These are phyloP conservation scores for Starmerella floris DNA, from an alignment of 805 yeast species.

Conservation along the genomic window DNA sequence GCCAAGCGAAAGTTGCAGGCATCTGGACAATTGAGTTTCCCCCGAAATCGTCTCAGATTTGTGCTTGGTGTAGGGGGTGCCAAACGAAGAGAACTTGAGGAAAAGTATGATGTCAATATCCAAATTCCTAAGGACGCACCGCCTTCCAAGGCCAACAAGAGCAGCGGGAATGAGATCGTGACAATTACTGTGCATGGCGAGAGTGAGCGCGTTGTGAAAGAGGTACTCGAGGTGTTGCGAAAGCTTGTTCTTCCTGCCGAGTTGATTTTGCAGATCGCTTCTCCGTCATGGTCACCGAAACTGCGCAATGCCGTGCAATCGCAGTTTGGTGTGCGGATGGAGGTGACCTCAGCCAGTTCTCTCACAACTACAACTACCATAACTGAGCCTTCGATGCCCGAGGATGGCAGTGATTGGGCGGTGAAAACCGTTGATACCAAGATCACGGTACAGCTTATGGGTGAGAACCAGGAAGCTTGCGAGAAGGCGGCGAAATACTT, in stretches of 20 bases:
- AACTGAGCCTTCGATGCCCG: not conserved
- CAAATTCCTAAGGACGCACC: constrained; percentile 44
- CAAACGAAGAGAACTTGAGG: constrained; percentile 57
- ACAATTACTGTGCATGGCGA: constrained; percentile 64
- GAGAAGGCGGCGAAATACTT: constrained; percentile 42
- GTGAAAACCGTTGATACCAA: not conserved
- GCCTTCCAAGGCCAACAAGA: constrained; percentile 36
- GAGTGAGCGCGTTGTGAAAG: constrained; percentile 44
- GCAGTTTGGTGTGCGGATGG: constrained; percentile 2
- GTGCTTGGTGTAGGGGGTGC: constrained; percentile 74
- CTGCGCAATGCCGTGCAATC: constrained; percentile 1
- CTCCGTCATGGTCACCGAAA: constrained; percentile 35
- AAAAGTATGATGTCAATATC: constrained; percentile 50
- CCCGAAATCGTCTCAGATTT: constrained; percentile 60
- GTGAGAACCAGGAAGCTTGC: constrained; percentile 37
- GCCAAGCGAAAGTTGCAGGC: constrained; percentile 29
- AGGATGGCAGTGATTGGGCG: not conserved
- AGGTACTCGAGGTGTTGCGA: constrained; percentile 40
- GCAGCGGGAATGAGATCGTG: constrained; percentile 50
- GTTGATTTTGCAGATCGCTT: constrained; percentile 38
- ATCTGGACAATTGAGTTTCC: constrained; percentile 32
- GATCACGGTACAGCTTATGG: constrained; percentile 30
- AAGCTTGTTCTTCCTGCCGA: constrained; percentile 47
- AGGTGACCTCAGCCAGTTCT: not conserved
- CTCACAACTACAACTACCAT: not conserved